Conservation (phyloP, 768 basidiomycete genomes). For the Fistulinella prunicolor region DNA sequence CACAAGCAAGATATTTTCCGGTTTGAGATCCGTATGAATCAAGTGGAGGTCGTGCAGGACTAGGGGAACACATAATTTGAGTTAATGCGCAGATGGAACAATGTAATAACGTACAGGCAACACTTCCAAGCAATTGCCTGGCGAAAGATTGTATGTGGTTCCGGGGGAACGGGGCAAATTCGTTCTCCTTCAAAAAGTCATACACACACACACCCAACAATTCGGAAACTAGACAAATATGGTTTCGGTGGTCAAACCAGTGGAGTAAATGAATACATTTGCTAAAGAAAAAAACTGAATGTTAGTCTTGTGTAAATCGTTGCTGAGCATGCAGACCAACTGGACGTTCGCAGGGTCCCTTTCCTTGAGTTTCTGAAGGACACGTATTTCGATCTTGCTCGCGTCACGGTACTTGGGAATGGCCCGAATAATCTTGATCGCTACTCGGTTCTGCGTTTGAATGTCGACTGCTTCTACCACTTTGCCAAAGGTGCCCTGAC, state of each 20-base stretch:
- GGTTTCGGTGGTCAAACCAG: slow-evolving; percentile 96
- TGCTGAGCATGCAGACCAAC: slow-evolving; percentile 47
- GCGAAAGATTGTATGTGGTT: slow-evolving; percentile 97
- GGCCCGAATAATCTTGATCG: slow-evolving; percentile 98
- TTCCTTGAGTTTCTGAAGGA: slow-evolving; percentile 86
- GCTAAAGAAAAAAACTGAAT: slow-evolving; percentile 39
- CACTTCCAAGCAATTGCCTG: slow-evolving; percentile 84
- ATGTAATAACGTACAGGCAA: slow-evolving; percentile 71
- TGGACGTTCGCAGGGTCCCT: slow-evolving; percentile 84
- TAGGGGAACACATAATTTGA: slow-evolving; percentile 31
- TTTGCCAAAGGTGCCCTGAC: slow-evolving; percentile 98
- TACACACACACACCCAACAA: slow-evolving; percentile 97
- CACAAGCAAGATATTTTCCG: slow-evolving; percentile 96
- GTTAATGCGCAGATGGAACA: background rate
- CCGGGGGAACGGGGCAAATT: slow-evolving; percentile 94
- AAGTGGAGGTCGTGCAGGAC: slow-evolving; percentile 89
- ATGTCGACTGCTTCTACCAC: slow-evolving; percentile 92
- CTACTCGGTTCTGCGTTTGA: slow-evolving; percentile 72
- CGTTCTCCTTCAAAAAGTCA: slow-evolving; percentile 98
- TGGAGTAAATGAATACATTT: slow-evolving; percentile 97
- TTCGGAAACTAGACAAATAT: slow-evolving; percentile 96
- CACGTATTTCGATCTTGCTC: slow-evolving; percentile 95
- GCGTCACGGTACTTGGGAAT: slow-evolving; percentile 99
- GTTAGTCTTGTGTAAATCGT: slow-evolving; percentile 20
- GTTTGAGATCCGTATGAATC: slow-evolving; percentile 98